phyloP scores from a whole-genome alignment of 139 green algal species.

The Yamagishiella unicocca region DNA sequence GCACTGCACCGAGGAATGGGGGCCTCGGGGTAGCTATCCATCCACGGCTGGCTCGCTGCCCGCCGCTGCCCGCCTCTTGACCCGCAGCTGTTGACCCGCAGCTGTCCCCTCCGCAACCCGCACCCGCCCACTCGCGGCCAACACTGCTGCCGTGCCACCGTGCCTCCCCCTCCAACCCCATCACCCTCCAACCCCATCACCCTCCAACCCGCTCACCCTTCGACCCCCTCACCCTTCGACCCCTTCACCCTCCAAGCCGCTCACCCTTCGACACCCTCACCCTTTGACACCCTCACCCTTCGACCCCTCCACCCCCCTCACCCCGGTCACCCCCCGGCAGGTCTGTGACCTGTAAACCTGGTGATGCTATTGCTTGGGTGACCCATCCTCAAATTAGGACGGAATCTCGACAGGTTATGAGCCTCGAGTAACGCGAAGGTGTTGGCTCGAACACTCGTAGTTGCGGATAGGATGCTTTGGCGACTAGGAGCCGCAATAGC shows the following conservation, averaged over 20 bases:
- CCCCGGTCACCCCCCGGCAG: neutral
- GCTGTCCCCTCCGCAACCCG: neutral
- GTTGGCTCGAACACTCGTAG: no score
- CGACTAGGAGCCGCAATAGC: no score
- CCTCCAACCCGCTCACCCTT: no score
- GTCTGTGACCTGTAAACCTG: no score
- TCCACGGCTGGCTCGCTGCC: neutral
- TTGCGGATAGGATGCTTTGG: no score
- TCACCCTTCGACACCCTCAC: no score
- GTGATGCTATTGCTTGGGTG: no score
- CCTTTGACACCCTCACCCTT: no score
- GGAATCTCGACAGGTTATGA: slow-evolving; percentile 22
- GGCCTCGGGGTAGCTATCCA: neutral
- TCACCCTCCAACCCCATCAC: no score
- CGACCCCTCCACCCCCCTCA: no score
- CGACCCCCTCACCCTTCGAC: no score
- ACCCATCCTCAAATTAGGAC: slow-evolving; percentile 21
- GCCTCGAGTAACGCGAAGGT: slow-evolving; percentile 11
- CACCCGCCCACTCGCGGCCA: neutral
- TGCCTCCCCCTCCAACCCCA: neutral
- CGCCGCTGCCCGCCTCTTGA: neutral
- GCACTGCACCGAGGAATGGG: neutral
- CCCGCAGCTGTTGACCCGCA: neutral
- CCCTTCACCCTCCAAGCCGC: no score
- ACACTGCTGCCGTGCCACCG: neutral